Conservation (phyloP, 2,329 filamentous ascomycete species). For the Arthroderma uncinatum region DNA sequence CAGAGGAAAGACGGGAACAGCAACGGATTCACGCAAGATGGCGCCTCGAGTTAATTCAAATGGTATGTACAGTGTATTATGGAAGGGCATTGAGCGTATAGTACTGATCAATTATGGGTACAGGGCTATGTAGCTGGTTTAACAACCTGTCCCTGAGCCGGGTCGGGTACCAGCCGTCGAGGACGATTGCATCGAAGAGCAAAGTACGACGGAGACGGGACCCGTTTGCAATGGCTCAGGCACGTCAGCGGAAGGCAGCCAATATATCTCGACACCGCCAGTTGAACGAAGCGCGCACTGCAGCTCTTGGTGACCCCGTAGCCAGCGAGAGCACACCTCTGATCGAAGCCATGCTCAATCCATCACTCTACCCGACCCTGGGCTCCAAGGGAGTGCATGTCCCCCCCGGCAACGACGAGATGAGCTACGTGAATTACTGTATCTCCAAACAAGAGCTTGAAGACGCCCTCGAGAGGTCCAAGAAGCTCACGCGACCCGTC, state of each 20-base stretch:
- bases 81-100: background rate
- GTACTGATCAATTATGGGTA: background rate
- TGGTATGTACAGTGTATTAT: background rate
- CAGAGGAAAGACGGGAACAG: background rate
- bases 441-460: conserved; percentile 58
- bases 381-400: background rate
- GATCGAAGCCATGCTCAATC: conserved; percentile 61
- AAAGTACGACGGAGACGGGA: conserved; percentile 38
- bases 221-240: conserved; percentile 70
- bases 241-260: conserved; percentile 69
- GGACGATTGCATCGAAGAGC: conserved; percentile 5
- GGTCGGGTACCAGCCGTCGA: conserved; percentile 15
- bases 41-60: conserved; percentile 51
- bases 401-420: conserved; percentile 11
- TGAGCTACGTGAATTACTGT: conserved; percentile 59
- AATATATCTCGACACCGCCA: conserved; percentile 65
- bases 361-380: conserved; percentile 9
- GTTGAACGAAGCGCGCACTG: conserved; percentile 54
- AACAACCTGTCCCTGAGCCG: conserved; percentile 8
- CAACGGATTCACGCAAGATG: conserved; percentile 40
- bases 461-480: conserved; percentile 54
- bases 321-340: conserved; percentile 71
- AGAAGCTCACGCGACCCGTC: conserved; percentile 44
- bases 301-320: conserved; percentile 63
- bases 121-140: conserved; percentile 17